Evolutionary conservation across 1,139 yeast species (phyloP).

Genomic region (Pichia sp.): DNA sequence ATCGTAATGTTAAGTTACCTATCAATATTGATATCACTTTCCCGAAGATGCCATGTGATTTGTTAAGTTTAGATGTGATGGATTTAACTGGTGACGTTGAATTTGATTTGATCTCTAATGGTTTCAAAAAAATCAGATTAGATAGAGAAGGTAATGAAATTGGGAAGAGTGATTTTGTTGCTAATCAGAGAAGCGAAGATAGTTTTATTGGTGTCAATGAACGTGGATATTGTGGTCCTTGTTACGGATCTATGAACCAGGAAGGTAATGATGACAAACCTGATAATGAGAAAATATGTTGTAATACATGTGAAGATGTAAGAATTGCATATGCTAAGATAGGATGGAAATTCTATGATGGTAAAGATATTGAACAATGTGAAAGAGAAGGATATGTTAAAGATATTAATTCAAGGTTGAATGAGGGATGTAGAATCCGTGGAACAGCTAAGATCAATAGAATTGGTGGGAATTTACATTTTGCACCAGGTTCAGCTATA

Average conservation of each 20-base stretch:
- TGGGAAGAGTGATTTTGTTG: conserved; percentile 29
- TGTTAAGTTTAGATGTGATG: conserved; percentile 55
- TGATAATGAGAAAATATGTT: conserved; percentile 47
- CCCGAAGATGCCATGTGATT: conserved; percentile 78
- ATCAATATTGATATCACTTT: conserved; percentile 77
- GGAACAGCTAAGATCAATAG: conserved; percentile 79
- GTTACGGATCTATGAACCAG: conserved; percentile 80
- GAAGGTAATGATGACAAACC: conserved; percentile 38
- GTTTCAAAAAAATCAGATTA: conserved; percentile 64
- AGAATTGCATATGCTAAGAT: conserved; percentile 66
- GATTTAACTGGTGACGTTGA: conserved; percentile 84
- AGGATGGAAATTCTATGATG: conserved; percentile 89
- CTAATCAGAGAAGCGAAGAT: conserved; percentile 22
- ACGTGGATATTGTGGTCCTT: conserved; percentile 66
- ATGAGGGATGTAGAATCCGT: conserved; percentile 81
- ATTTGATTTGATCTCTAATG: conserved; percentile 60
- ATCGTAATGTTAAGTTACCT: conserved; percentile 66
- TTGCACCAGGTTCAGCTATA: conserved; percentile 83
- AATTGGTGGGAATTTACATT: conserved; percentile 85
- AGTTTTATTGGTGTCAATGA: conserved; percentile 17
- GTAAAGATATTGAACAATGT: conserved; percentile 80
- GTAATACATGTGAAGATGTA: conserved; percentile 82
- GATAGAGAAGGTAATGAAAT: conserved; percentile 39
- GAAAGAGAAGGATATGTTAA: conserved; percentile 79
- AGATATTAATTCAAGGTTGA: conserved; percentile 47